These are phyloP conservation scores for Olyra latifolia DNA, from an alignment of 176 grass and related monocot genomes.

Conservation along the genomic window DNA sequence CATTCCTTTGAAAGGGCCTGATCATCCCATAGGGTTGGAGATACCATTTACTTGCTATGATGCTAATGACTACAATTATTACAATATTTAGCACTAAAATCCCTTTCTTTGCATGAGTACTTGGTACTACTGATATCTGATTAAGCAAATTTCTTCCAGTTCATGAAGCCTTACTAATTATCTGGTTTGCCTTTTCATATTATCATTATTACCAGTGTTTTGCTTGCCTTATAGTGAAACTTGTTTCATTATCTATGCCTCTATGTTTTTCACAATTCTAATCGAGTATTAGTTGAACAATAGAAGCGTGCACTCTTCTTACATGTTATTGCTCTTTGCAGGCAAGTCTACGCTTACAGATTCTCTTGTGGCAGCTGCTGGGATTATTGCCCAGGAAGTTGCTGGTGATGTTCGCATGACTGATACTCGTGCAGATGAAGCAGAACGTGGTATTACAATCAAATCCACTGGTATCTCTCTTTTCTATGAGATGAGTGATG, in stretches of 20 bases:
- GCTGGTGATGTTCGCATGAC: conserved; percentile 87
- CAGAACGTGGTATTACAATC: conserved; percentile 82
- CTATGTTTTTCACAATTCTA: not conserved
- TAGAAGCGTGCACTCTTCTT: not conserved
- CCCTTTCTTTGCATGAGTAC: not conserved
- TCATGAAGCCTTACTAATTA: not conserved
- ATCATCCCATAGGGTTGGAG: not conserved
- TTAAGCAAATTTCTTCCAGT: not conserved
- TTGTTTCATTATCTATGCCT: not conserved
- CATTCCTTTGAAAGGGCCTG: not conserved
- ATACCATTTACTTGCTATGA: not conserved
- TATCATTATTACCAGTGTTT: not conserved
- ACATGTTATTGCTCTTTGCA: conserved; percentile 24
- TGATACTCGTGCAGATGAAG: conserved; percentile 76
- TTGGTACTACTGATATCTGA: not conserved
- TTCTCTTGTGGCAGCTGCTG: conserved; percentile 83
- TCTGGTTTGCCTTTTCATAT: not conserved
- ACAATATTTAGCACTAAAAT: not conserved
- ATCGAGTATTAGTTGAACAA: not conserved
- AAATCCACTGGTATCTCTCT: conserved; percentile 86
- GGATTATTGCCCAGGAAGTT: conserved; percentile 83
- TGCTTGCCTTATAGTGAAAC: not conserved
- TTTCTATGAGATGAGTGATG: conserved; percentile 71
- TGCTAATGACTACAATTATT: not conserved
- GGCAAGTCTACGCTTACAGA: conserved; percentile 83